phyloP scores from a whole-genome alignment of 768 basidiomycete genomes.

The Hygrocybe punicea region DNA sequence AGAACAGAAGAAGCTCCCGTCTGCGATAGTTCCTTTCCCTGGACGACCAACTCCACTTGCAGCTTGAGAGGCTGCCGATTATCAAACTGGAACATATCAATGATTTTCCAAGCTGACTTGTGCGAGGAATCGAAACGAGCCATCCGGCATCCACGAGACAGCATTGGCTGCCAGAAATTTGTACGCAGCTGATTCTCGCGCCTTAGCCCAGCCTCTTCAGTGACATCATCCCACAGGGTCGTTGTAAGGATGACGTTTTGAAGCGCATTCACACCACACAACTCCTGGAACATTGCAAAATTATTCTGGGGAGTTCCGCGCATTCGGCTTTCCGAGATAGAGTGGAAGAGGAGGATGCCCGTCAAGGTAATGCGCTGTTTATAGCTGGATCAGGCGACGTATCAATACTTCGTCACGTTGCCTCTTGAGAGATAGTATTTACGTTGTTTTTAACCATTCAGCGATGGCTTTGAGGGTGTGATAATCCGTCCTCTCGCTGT shows the following conservation, averaged over 20 bases:
- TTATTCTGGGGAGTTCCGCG: constrained; percentile 43
- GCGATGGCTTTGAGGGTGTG: constrained; percentile 25
- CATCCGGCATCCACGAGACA: constrained; percentile 38
- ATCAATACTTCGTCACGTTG: neutral
- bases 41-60: constrained; percentile 26
- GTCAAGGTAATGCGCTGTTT: constrained; percentile 25
- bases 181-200: constrained; percentile 37
- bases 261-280: constrained; percentile 45
- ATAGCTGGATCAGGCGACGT: constrained; percentile 19
- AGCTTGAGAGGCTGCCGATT: constrained; percentile 13
- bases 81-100: constrained; percentile 26
- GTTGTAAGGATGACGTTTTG: constrained; percentile 47
- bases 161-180: constrained; percentile 44
- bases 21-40: constrained; percentile 13
- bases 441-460: constrained; percentile 27
- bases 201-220: constrained; percentile 27
- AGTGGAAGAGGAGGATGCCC: constrained; percentile 47
- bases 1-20: constrained; percentile 4
- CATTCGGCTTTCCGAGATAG: constrained; percentile 40
- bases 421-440: constrained; percentile 4
- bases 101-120: constrained; percentile 36
- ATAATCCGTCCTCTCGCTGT: constrained; percentile 21
- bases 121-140: constrained; percentile 35
- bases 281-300: constrained; percentile 44
- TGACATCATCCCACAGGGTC: constrained; percentile 46